Evolutionary conservation across 2,329 filamentous ascomycete species (phyloP).

Genomic region (Pseudogymnoascus sp.): DNA sequence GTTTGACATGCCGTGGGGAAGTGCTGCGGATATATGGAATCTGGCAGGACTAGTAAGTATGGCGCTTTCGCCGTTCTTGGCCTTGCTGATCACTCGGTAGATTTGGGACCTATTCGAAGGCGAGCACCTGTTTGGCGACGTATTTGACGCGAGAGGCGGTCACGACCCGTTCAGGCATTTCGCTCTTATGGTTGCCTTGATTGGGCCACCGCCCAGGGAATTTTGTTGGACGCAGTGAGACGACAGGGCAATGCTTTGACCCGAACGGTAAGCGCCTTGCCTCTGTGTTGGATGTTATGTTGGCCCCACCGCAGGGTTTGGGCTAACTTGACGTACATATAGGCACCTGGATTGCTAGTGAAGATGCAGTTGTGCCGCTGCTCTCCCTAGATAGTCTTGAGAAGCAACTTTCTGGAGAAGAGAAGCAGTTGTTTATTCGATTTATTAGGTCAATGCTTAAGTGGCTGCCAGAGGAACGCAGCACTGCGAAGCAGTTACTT

Average conservation of each 20-base stretch:
- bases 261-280: neutral
- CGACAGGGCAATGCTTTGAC: neutral
- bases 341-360: neutral
- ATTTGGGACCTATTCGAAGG: constrained; percentile 14
- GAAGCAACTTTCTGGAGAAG: constrained; percentile 18
- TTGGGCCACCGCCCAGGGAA: constrained; percentile 33
- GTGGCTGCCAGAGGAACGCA: constrained; percentile 27
- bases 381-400: neutral
- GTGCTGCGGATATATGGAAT: constrained; percentile 25
- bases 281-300: neutral
- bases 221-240: constrained; percentile 19
- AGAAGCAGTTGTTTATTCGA: constrained; percentile 26
- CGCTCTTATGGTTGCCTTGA: constrained; percentile 36
- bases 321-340: neutral
- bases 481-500: constrained; percentile 27
- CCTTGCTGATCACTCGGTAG: neutral
- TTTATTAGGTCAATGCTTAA: constrained; percentile 27
- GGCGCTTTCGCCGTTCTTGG: neutral
- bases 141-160: neutral
- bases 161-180: constrained; percentile 33
- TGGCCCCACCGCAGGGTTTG: neutral
- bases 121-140: constrained; percentile 12
- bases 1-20: constrained; percentile 16
- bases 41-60: constrained; percentile 21
- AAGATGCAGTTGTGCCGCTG: neutral